Base-by-base conservation (phyloP, 352 stramenopile species). In the Phytopythium oedochilum region DNA sequence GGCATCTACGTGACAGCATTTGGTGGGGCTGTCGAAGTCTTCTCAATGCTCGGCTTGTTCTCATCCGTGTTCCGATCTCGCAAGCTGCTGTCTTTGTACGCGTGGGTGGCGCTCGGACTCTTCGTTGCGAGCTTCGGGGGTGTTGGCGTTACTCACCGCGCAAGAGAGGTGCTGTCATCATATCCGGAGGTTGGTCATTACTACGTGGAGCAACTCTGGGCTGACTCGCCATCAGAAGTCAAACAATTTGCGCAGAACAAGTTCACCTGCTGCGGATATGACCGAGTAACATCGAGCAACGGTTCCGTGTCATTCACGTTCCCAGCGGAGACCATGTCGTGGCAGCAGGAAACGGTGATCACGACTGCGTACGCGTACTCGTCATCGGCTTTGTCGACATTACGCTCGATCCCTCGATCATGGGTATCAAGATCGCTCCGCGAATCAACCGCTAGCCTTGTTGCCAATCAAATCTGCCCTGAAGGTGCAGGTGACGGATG, bases 171-270 rank as follows among this genome's bases (percentile, higher is more conserved):
- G 5, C 35, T 53, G 1, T 40, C 61, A 35, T 34, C 46, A 23
- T 45, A 20, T 23, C 32, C 56, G 7, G 43, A 60, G 4, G 35
- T 39, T 29, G 38, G 20, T 9, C 26, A 50, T 22, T 55, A 57
- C 15, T 44, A 39, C 1, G 29, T 72, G 7, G 36, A 53, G 36
- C 50, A 70, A 42, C 28, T 75, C 2, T 81, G 73, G 73, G 60
- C 35, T 38, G 49, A 45, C 10, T 66, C 73, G 1, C 49, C 63
- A 3, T 64, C 73, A 0, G 45, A 53, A 22, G 70, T 73, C 3
- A 78, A 83, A 31, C 28, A 64, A 11, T 82, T 85, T 36, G 60
- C 78, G 23, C 76, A 87, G 36, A 79, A 87, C 42, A 57, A 63
- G 5, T 67, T 79, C 32, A 47, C 44, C 5, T 87, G 76, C 35